These are phyloP conservation scores for Beauveria australis DNA, from an alignment of 2,329 filamentous ascomycete species.

Conservation along the genomic window DNA sequence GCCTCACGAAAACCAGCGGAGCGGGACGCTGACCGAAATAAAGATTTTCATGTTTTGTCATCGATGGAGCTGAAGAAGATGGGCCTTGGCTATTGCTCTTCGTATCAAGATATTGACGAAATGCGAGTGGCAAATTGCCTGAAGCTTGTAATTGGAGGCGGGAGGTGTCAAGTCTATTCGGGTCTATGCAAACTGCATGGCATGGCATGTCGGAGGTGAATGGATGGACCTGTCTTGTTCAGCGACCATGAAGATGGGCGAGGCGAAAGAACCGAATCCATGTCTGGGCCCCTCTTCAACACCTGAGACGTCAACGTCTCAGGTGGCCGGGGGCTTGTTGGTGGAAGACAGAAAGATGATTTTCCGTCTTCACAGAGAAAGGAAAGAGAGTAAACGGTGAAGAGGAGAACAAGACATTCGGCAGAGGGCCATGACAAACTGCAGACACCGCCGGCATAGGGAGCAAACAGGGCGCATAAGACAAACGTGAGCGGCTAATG, in stretches of 20 bases:
- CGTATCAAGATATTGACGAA: neutral
- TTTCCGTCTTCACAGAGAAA: neutral
- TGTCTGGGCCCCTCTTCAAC: conserved; percentile 1
- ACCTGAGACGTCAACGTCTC: conserved; percentile 17
- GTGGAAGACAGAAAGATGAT: neutral
- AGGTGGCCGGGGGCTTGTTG: conserved; percentile 10
- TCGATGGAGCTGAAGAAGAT: no score
- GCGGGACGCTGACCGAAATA: neutral
- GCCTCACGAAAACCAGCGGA: neutral
- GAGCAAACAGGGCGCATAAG: no score
- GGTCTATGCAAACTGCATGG: neutral
- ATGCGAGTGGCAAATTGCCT: no score
- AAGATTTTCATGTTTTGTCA: neutral
- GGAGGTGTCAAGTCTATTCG: no score
- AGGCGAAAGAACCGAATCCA: neutral
- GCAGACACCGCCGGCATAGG: no score
- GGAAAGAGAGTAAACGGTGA: no score
- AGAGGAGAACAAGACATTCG: no score
- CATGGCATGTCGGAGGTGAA: neutral
- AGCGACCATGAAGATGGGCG: neutral
- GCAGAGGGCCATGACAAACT: no score
- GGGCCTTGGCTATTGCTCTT: neutral
- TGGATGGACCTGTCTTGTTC: no score
- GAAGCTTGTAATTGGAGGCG: no score
- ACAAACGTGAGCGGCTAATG: no score